Evolutionary conservation across 2,329 filamentous ascomycete species (phyloP).

Genomic region (Parastagonospora avenae): DNA sequence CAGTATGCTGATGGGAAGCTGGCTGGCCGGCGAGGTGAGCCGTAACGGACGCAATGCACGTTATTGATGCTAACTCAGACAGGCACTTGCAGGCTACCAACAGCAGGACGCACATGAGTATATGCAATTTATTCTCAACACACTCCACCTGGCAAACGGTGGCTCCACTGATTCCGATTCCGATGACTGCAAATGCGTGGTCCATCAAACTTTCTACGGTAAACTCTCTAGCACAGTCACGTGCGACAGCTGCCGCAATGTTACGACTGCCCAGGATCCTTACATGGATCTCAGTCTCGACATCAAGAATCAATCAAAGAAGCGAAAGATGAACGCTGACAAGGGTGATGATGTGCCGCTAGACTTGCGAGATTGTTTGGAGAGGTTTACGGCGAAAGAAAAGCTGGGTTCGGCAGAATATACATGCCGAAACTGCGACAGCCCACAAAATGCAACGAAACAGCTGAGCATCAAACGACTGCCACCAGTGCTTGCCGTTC

Average conservation of each 20-base stretch:
- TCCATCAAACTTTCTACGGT: conserved; percentile 93
- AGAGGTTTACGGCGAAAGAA: conserved; percentile 86
- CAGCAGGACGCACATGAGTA: conserved; percentile 98
- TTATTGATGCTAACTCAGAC: conserved; percentile 3
- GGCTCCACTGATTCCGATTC: conserved; percentile 51
- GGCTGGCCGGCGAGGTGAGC: conserved; percentile 77
- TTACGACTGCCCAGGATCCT: conserved; percentile 82
- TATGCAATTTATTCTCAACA: conserved; percentile 92
- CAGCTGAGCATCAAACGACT: conserved; percentile 83
- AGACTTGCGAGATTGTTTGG: conserved; percentile 67
- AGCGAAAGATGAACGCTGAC: conserved; percentile 57
- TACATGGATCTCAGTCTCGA: conserved; percentile 91
- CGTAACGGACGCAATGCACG: conserved; percentile 37
- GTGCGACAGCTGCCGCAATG: conserved; percentile 83
- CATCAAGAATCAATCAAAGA: conserved; percentile 75
- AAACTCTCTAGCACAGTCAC: conserved; percentile 89
- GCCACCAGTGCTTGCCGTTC: conserved; percentile 88
- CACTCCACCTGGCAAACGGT: conserved; percentile 79
- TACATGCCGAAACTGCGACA: conserved; percentile 79
- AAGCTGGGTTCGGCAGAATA: conserved; percentile 78
- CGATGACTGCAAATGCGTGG: conserved; percentile 77
- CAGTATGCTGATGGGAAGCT: conserved; percentile 85
- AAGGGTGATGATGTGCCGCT: conserved; percentile 41
- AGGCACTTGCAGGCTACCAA: conserved; percentile 75
- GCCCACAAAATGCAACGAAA: conserved; percentile 76